Percentiles rank a stretch among this genome's conserved stretches.
phyloP scores from a whole-genome alignment of 1,139 yeast species.

The Magnusiomyces ingens region DNA sequence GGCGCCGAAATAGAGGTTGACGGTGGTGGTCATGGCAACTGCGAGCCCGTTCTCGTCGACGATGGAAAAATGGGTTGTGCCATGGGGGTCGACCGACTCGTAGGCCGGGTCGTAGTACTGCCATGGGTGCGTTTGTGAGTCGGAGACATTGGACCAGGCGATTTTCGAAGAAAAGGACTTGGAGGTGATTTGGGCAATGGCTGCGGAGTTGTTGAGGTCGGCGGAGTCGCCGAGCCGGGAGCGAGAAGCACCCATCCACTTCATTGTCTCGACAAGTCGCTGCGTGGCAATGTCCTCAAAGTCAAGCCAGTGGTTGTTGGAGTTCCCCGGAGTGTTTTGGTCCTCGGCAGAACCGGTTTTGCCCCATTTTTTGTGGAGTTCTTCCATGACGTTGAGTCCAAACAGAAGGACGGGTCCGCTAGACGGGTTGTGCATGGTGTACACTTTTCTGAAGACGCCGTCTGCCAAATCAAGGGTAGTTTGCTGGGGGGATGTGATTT shows the following conservation, averaged over 20 bases:
- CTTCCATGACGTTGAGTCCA: constrained; percentile 58
- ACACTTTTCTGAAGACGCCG: constrained; percentile 44
- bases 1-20: constrained; percentile 81
- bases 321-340: constrained; percentile 18
- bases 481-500: constrained; percentile 49
- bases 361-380: constrained; percentile 23
- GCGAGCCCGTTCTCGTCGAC: constrained; percentile 65
- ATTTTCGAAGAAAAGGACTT: constrained; percentile 53
- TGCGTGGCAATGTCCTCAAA: constrained; percentile 49
- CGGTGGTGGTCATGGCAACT: constrained; percentile 81
- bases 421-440: constrained; percentile 70
- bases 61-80: constrained; percentile 81
- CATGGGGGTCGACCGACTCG: constrained; percentile 70
- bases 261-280: constrained; percentile 75
- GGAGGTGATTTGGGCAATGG: constrained; percentile 35
- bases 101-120: constrained; percentile 69
- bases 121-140: constrained; percentile 57
- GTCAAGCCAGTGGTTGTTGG: constrained; percentile 27
- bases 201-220: constrained; percentile 31
- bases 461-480: constrained; percentile 31
- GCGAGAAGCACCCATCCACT: constrained; percentile 86
- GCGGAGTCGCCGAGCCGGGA: constrained; percentile 67
- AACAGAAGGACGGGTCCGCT: constrained; percentile 77
- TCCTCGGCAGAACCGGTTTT: constrained; percentile 9
- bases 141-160: constrained; percentile 40